Evolutionary conservation across 2,329 filamentous ascomycete genomes (phyloP).

Genomic region (Dactylellina sp.): DNA sequence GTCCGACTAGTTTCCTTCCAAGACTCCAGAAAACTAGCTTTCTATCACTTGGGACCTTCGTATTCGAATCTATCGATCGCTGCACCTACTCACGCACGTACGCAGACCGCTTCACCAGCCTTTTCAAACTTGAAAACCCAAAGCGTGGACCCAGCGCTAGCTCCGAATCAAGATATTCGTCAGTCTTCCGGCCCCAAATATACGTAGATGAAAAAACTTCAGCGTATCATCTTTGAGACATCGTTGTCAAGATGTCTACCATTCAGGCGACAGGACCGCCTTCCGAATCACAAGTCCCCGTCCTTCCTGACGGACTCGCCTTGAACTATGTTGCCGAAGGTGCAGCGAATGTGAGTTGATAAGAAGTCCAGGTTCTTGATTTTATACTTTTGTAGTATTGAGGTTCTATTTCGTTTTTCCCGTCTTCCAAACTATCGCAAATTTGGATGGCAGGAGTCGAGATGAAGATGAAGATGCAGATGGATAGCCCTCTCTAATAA

Average conservation of each 20-base stretch:
- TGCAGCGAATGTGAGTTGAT: slow-evolving; percentile 76
- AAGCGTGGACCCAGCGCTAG: slow-evolving; percentile 4
- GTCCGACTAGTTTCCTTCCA: too few species aligned
- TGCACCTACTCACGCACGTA: too few species aligned
- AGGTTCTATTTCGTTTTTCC: too few species aligned
- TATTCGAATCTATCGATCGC: too few species aligned
- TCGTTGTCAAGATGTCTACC: slow-evolving; percentile 56
- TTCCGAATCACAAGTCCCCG: slow-evolving; percentile 34
- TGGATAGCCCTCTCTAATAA: slow-evolving; percentile 37
- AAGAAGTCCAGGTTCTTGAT: too few species aligned
- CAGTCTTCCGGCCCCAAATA: slow-evolving; percentile 31
- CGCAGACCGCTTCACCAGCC: too few species aligned
- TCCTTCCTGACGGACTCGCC: slow-evolving; percentile 49
- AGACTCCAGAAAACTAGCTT: too few species aligned
- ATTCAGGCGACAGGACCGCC: slow-evolving; percentile 52
- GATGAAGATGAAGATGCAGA: not conserved
- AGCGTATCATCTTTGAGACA: slow-evolving; percentile 47
- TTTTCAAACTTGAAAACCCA: too few species aligned
- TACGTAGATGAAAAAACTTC: slow-evolving; percentile 56
- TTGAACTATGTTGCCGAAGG: slow-evolving; percentile 73
- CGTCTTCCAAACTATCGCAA: not conserved
- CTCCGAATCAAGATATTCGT: slow-evolving; percentile 7
- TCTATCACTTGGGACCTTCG: too few species aligned
- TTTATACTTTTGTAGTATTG: too few species aligned
- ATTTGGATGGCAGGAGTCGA: too few species aligned